A percentile compares a stretch with the other conserved stretches of the same genome.
phyloP scores from a whole-genome alignment of 352 stramenopile species.

The Halophytophthora batemanensis region DNA sequence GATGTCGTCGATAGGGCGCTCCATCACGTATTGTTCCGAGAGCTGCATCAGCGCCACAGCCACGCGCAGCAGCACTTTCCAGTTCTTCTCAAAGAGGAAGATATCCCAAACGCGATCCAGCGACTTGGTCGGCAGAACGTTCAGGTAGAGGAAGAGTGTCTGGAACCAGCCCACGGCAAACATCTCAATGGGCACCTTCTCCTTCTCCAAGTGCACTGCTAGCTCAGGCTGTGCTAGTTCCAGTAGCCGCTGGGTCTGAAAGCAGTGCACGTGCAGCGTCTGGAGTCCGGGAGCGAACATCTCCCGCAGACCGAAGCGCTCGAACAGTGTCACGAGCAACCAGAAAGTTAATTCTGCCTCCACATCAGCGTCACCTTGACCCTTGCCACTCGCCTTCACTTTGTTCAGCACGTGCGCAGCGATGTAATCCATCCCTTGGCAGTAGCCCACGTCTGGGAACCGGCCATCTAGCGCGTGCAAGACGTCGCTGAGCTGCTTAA shows the following conservation, averaged over 20 bases:
- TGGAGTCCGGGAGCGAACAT: slow-evolving; percentile 78
- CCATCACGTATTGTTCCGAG: slow-evolving; percentile 55
- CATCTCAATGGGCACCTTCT: slow-evolving; percentile 85
- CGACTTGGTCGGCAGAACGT: slow-evolving; percentile 65
- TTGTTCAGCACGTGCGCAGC: slow-evolving; percentile 77
- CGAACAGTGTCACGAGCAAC: slow-evolving; percentile 78
- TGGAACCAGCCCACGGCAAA: slow-evolving; percentile 89
- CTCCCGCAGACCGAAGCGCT: slow-evolving; percentile 72
- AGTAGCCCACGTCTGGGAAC: slow-evolving; percentile 85
- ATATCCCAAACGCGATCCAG: slow-evolving; percentile 86
- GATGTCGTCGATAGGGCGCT: slow-evolving; percentile 75
- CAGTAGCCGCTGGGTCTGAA: slow-evolving; percentile 71
- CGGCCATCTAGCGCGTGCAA: slow-evolving; percentile 74
- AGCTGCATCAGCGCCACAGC: slow-evolving; percentile 68
- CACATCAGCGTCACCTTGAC: slow-evolving; percentile 27
- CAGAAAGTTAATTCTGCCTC: slow-evolving; percentile 81
- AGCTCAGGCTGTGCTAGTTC: slow-evolving; percentile 54
- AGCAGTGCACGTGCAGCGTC: slow-evolving; percentile 74
- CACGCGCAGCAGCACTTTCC: slow-evolving; percentile 82
- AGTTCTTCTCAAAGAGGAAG: slow-evolving; percentile 82
- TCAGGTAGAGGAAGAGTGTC: slow-evolving; percentile 85
- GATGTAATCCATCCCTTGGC: slow-evolving; percentile 89
- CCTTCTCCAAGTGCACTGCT: slow-evolving; percentile 64
- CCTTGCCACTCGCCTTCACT: slow-evolving; percentile 61
- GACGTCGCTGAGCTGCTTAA: slow-evolving; percentile 73